Conservation (phyloP, 2,329 filamentous ascomycete species). For the Phyllosticta citriasiana region DNA sequence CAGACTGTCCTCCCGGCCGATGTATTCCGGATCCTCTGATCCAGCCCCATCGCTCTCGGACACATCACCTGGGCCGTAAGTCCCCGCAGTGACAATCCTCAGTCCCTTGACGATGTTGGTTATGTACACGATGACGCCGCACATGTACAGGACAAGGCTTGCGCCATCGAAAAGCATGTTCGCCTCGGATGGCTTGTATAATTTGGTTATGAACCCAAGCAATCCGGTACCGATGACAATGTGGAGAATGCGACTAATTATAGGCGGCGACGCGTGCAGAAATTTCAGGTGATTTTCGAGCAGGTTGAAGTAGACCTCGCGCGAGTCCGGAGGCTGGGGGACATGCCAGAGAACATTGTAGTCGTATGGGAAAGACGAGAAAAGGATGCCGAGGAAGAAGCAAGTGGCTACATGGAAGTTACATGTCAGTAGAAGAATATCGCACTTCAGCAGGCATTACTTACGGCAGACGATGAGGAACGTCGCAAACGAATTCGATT, state of each 20-base stretch:
- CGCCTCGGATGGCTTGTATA: slow-evolving; percentile 85
- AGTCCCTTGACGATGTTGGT: slow-evolving; percentile 95
- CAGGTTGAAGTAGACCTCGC: slow-evolving; percentile 64
- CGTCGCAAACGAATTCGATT: slow-evolving; percentile 66
- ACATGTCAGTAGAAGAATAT: slow-evolving; percentile 10
- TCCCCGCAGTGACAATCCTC: slow-evolving; percentile 65
- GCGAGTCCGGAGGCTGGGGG: slow-evolving; percentile 41
- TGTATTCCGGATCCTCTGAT: slow-evolving; percentile 40
- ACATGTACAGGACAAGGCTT: slow-evolving; percentile 62
- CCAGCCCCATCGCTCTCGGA: slow-evolving; percentile 32
- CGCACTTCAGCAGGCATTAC: slow-evolving; percentile 29
- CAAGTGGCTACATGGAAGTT: slow-evolving; percentile 48
- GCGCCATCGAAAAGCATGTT: slow-evolving; percentile 91
- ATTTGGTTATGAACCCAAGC: slow-evolving; percentile 76
- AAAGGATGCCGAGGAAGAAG: slow-evolving; percentile 97
- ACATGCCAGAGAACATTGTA: slow-evolving; percentile 78
- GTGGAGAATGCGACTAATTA: slow-evolving; percentile 88
- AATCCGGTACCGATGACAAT: slow-evolving; percentile 84
- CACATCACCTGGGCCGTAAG: slow-evolving; percentile 43
- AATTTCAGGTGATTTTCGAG: slow-evolving; percentile 86
- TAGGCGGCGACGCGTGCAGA: slow-evolving; percentile 79
- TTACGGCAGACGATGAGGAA: slow-evolving; percentile 93
- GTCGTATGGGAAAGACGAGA: slow-evolving; percentile 93
- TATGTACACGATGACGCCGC: slow-evolving; percentile 85
- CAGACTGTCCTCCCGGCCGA: slow-evolving; percentile 80